Evolutionary conservation across 495 filamentous ascomycete genomes (phyloP).

Genomic region (Lasiosphaeris hirsuta): DNA sequence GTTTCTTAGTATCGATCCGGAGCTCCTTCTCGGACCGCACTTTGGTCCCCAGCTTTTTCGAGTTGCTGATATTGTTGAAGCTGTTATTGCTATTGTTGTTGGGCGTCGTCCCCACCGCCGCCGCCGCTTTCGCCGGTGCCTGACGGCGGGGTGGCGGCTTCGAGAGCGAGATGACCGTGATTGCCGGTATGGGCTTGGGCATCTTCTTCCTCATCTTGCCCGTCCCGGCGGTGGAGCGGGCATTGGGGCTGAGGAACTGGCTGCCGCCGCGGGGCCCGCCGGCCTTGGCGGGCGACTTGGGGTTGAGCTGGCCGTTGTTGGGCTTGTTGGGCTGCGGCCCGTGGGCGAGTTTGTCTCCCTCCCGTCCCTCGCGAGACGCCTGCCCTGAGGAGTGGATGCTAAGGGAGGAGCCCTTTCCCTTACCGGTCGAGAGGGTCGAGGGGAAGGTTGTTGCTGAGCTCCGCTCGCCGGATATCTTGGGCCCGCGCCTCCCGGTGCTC

Average conservation of each 20-base stretch:
- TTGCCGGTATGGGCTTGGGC: background rate
- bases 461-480: background rate
- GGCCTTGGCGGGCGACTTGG: too few relatives aligned
- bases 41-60: constrained; percentile 20
- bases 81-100: too few relatives aligned
- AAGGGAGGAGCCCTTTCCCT: constrained; percentile 1
- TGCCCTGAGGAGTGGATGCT: background rate
- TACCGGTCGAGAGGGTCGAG: background rate
- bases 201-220: too few relatives aligned
- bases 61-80: background rate
- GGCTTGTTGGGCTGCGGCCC: too few relatives aligned
- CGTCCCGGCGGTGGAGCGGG: too few relatives aligned
- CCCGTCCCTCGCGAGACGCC: background rate
- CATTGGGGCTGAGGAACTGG: too few relatives aligned
- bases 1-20: constrained; percentile 19
- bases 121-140: too few relatives aligned
- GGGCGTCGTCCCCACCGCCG: too few relatives aligned
- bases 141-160: background rate
- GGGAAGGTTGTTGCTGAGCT: constrained; percentile 10
- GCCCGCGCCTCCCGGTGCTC: background rate
- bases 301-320: too few relatives aligned
- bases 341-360: background rate
- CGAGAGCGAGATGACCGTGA: background rate
- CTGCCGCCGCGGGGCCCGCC: too few relatives aligned
- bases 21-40: constrained; percentile 27